Base-by-base conservation (phyloP, 2,329 filamentous ascomycete species). In the Clarireedia monteithiana region DNA sequence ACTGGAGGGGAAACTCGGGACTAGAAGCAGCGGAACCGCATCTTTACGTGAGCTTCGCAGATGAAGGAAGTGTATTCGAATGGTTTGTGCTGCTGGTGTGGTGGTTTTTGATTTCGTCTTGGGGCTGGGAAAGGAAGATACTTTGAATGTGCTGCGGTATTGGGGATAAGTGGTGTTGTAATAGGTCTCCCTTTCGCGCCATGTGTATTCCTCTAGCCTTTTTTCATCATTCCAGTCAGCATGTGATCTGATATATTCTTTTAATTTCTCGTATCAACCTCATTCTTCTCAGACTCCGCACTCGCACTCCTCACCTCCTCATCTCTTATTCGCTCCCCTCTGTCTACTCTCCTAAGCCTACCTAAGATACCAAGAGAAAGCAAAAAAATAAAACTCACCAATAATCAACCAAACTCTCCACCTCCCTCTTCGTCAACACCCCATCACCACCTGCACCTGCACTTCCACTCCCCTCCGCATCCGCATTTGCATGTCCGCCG, bases 131-230 rank as follows among this genome's bases (percentile, higher is more conserved):
- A 23, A 23, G 40, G 40, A 7, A 15, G 44, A 24, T 40, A 36
- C 48, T 9, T 48, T 48, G n/a, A 63, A 56, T 1, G 61, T 56
- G 26, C 81, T 84, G 30, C 85, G 79, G 67, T 79, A 88, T 68
- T 88, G 84, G 0, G 84, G 79, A n/a, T 86, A 71, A 0, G 72
- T 69, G 7, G 71, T 66, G 66, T 88, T 88, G 61, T 85, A 75
- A 42, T 70, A 66, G 6, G 74, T 70, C 68, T 88, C 84, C 55
- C 82, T 76, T 2, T 75, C 71, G 49, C 81, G 76, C 83, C 84
- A 88, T 57, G 79, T 79, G 68, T 86, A 87, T 46, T 78, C 73
- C 58, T 87, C 84, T 34, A 85, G 75, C 84, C 83, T 86, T 61
- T 61, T 48, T 17, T 17, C 20, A 20, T 23, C 10, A 20, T 44